A percentile compares a stretch with the other conserved stretches of the same genome.
phyloP scores from a whole-genome alignment of 2,329 filamentous ascomycete species.

The Epichloe scottii region DNA sequence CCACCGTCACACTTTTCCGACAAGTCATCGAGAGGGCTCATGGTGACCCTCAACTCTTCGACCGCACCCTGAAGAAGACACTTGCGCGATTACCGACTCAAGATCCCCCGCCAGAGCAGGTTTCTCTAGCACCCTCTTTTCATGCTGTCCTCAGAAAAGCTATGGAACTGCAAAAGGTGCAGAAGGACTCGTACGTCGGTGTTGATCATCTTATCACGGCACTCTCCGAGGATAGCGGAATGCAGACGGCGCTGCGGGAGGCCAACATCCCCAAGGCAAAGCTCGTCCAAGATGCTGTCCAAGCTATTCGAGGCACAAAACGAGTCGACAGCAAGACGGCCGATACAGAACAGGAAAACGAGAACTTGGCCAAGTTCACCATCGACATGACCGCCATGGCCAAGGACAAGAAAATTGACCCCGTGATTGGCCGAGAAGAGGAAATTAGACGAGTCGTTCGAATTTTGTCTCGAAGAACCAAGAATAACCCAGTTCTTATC shows the following conservation, averaged over 20 bases:
- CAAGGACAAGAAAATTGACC: conserved; percentile 93
- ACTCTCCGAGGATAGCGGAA: conserved; percentile 62
- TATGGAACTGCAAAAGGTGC: conserved; percentile 86
- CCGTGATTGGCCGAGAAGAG: conserved; percentile 91
- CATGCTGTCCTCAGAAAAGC: conserved; percentile 72
- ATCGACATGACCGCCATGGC: conserved; percentile 97
- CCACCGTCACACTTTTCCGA: conserved; percentile 68
- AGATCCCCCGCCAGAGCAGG: conserved; percentile 83
- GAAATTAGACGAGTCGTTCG: conserved; percentile 87
- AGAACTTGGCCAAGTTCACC: conserved; percentile 95
- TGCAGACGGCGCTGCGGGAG: conserved; percentile 67
- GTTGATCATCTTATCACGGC: conserved; percentile 88
- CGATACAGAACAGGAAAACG: conserved; percentile 82
- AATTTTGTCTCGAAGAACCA: conserved; percentile 84
- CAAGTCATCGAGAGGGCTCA: conserved; percentile 91
- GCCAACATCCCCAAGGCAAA: conserved; percentile 86
- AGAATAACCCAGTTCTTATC: conserved; percentile 97
- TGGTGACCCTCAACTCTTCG: conserved; percentile 81
- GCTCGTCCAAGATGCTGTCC: conserved; percentile 79
- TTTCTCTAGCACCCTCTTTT: conserved; percentile 72
- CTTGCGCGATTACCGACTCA: conserved; percentile 87
- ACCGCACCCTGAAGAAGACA: conserved; percentile 80
- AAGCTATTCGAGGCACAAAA: conserved; percentile 82
- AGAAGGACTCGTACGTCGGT: conserved; percentile 90
- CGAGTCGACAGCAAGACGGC: conserved; percentile 93